Percentiles rank a stretch among this genome's conserved stretches.
Evolutionary conservation across 2,329 filamentous ascomycete genomes (phyloP).

Genomic region (Clonostachys solani): DNA sequence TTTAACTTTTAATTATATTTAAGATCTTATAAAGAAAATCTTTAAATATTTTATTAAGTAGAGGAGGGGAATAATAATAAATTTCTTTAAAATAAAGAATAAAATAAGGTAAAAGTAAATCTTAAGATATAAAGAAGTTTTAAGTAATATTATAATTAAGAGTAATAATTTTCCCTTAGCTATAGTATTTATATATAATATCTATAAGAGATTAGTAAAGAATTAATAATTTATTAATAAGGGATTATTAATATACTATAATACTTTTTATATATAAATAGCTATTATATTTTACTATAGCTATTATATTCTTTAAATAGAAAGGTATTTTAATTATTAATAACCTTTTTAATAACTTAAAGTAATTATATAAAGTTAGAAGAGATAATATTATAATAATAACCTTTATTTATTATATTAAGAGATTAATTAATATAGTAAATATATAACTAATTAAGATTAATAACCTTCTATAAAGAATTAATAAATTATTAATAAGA

Average conservation of each 20-base stretch:
- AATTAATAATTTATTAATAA: too few relatives aligned
- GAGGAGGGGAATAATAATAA: not conserved
- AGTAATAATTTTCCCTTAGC: not conserved
- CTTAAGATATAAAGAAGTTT: not conserved
- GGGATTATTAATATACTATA: too few relatives aligned
- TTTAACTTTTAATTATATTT: not conserved
- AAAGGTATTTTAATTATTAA: too few relatives aligned
- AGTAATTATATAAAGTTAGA: not conserved
- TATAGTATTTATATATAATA: conserved; percentile 2
- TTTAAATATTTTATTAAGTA: not conserved
- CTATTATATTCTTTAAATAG: not conserved
- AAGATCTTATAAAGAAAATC: too few relatives aligned
- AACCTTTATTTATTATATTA: not conserved
- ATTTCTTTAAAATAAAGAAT: not conserved
- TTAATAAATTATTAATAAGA: not conserved
- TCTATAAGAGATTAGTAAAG: too few relatives aligned
- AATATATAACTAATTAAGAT: too few relatives aligned
- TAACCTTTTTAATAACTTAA: not conserved
- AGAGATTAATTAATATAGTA: too few relatives aligned
- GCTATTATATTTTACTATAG: not conserved
- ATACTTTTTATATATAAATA: too few relatives aligned
- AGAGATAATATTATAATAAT: not conserved
- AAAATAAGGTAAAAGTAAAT: not conserved
- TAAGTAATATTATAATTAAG: not conserved
- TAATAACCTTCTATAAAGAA: not conserved